phyloP scores from a whole-genome alignment of 169 alveolate species.

The Cryptosporidium meleagridis region DNA sequence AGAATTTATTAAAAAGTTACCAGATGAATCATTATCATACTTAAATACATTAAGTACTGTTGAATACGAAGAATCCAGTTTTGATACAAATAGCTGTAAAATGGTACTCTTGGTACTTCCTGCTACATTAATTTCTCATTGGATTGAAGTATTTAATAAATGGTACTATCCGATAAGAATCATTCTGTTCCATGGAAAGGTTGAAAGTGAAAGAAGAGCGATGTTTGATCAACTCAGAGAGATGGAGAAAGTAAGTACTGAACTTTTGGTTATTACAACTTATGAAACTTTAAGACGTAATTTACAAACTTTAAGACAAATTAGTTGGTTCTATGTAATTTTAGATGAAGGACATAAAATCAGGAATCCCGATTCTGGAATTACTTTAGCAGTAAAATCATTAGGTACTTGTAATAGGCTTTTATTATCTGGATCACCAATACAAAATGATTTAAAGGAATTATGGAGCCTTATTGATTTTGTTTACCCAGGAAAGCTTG shows the following conservation, averaged over 20 bases:
- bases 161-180: constrained; percentile 75
- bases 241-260: background rate
- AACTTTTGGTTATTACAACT: constrained; percentile 75
- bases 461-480: constrained; percentile 94
- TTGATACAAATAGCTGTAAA: background rate
- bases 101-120: constrained; percentile 81
- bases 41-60: background rate
- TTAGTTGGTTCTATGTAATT: constrained; percentile 86
- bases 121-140: constrained; percentile 80
- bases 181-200: constrained; percentile 29
- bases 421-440: constrained; percentile 93
- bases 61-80: background rate
- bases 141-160: constrained; percentile 79
- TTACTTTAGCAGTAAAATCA: constrained; percentile 86
- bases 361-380: constrained; percentile 91
- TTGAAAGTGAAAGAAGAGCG: constrained; percentile 27
- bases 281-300: constrained; percentile 81
- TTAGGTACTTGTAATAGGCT: constrained; percentile 87
- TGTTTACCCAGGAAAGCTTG: constrained; percentile 92
- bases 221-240: constrained; percentile 28
- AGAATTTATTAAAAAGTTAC: background rate
- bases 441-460: constrained; percentile 92
- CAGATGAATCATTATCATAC: background rate
- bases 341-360: constrained; percentile 95
- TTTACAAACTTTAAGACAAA: constrained; percentile 73